phyloP scores from a whole-genome alignment of 2,329 filamentous ascomycete genomes.

The Rhytidhysteron rufulum region DNA sequence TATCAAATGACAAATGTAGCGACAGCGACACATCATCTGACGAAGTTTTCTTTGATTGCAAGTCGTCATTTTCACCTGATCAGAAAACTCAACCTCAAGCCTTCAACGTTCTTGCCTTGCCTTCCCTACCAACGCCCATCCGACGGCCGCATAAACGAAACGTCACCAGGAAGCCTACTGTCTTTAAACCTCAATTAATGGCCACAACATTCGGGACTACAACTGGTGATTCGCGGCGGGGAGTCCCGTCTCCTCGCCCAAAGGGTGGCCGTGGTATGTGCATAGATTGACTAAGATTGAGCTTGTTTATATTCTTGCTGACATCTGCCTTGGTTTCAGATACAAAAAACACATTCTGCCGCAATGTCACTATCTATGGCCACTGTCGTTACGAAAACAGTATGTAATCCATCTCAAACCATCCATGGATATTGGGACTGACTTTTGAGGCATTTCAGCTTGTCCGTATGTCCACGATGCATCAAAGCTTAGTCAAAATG shows the following conservation, averaged over 20 bases:
- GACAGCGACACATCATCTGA: conserved; percentile 22
- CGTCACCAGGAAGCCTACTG: conserved; percentile 2
- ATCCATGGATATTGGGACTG: conserved; percentile 3
- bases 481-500: conserved; percentile 56
- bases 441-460: conserved; percentile 20
- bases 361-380: conserved; percentile 90
- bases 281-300: conserved; percentile 1
- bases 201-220: conserved; percentile 33
- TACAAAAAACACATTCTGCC: conserved; percentile 81
- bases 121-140: no score
- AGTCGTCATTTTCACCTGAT: conserved; percentile 16
- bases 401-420: conserved; percentile 18
- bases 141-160: no score
- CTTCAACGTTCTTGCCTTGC: no score
- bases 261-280: conserved; percentile 36
- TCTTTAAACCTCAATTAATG: conserved; percentile 29
- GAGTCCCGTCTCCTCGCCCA: conserved; percentile 40
- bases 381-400: conserved; percentile 90
- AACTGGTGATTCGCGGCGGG: conserved; percentile 39
- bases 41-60: conserved; percentile 23
- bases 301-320: no score
- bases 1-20: conserved; percentile 26
- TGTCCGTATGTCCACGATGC: conserved; percentile 88
- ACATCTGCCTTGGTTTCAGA: conserved; percentile 46
- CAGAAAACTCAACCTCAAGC: no score